Percentiles rank a stretch among this genome's conserved stretches.
Evolutionary conservation across 208 protist species (phyloP).

Genomic region (Acanthamoeba lenticulata): DNA sequence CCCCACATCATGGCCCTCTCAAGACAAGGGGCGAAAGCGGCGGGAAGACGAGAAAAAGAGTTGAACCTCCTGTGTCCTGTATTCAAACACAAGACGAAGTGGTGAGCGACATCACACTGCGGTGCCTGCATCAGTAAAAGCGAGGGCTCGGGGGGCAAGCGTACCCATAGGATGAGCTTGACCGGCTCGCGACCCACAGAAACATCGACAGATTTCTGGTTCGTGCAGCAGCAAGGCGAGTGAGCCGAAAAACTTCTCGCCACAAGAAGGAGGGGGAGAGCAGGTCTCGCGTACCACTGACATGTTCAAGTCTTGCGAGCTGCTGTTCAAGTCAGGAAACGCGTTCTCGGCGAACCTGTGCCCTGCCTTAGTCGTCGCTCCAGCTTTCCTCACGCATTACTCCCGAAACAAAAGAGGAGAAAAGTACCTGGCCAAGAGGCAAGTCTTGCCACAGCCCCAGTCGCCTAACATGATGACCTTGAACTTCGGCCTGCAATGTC

Average conservation of each 20-base stretch:
- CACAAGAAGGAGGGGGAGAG: neutral
- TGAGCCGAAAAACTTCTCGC: neutral
- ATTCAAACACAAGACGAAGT: neutral
- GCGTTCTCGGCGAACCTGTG: neutral
- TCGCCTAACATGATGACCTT: slow-evolving; percentile 3
- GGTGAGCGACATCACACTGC: neutral
- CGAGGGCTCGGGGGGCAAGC: no score
- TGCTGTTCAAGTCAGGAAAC: neutral
- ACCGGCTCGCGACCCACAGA: neutral
- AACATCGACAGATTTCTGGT: neutral
- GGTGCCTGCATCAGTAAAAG: neutral
- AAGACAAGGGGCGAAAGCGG: no score
- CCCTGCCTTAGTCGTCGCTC: no score
- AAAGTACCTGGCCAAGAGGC: neutral
- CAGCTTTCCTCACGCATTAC: neutral
- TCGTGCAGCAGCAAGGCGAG: neutral
- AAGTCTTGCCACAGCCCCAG: neutral
- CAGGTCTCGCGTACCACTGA: neutral
- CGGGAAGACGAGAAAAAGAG: neutral
- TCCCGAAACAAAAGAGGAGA: neutral
- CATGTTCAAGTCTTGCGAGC: neutral
- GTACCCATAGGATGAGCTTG: neutral
- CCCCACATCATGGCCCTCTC: no score
- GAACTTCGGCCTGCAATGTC: neutral
- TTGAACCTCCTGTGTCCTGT: neutral